Evolutionary conservation across 768 basidiomycete species (phyloP).

Genomic region (Grammothele lineata): DNA sequence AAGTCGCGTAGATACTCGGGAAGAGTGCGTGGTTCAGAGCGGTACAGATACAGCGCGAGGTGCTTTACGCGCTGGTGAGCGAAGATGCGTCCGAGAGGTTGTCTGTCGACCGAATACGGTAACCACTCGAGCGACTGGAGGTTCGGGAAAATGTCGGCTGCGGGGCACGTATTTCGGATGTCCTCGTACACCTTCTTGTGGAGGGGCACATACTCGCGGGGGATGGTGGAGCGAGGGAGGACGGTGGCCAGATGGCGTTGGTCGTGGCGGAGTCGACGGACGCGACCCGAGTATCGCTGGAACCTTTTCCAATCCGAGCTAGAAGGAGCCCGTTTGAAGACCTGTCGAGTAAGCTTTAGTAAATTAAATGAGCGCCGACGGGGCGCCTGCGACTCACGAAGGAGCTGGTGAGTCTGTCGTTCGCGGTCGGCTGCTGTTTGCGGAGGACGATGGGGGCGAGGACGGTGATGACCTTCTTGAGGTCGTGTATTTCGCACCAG

Average conservation of each 20-base stretch:
- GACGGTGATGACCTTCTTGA: constrained; percentile 42
- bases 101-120: constrained; percentile 14
- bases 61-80: constrained; percentile 48
- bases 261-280: constrained; percentile 20
- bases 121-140: constrained; percentile 49
- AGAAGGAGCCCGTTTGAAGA: constrained; percentile 32
- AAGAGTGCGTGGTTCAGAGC: constrained; percentile 30
- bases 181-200: constrained; percentile 39
- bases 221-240: not conserved
- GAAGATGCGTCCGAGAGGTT: constrained; percentile 42
- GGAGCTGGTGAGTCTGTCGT: no score
- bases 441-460: constrained; percentile 41
- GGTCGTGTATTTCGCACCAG: constrained; percentile 51
- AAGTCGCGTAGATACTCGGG: constrained; percentile 31
- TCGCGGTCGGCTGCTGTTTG: no score
- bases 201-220: not conserved
- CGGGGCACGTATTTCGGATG: constrained; percentile 50
- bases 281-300: constrained; percentile 39
- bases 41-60: constrained; percentile 24
- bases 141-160: constrained; percentile 50
- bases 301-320: constrained; percentile 53
- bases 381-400: no score
- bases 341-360: constrained; percentile 8
- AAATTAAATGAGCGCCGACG: not conserved
- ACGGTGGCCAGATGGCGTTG: constrained; percentile 8